phyloP scores from a whole-genome alignment of 2,329 filamentous ascomycete genomes.

The Piedraia hortae region DNA sequence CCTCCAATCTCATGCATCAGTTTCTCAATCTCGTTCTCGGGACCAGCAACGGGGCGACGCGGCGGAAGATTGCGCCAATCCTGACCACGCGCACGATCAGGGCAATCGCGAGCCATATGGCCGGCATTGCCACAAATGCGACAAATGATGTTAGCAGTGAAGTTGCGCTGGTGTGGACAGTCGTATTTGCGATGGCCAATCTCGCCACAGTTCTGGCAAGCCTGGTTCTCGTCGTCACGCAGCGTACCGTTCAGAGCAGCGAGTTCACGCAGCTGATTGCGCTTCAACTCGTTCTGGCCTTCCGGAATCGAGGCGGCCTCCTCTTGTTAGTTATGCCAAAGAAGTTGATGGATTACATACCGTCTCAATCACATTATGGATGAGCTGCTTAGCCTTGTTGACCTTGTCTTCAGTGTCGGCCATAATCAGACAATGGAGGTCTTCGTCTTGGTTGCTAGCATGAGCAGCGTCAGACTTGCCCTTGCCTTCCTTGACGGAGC shows the following conservation, averaged over 20 bases:
- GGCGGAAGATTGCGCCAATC: constrained; percentile 59
- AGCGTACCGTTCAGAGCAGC: constrained; percentile 95
- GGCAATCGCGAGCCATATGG: constrained; percentile 95
- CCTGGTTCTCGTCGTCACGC: constrained; percentile 96
- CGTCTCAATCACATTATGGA: constrained; percentile 96
- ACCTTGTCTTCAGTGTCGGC: constrained; percentile 98
- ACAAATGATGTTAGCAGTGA: constrained; percentile 97
- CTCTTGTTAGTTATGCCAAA: constrained; percentile 9
- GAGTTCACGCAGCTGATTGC: constrained; percentile 91
- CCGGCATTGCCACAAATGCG: constrained; percentile 93
- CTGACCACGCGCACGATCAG: constrained; percentile 67
- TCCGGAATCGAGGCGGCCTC: constrained; percentile 95
- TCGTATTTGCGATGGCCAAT: constrained; percentile 98
- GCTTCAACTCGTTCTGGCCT: constrained; percentile 95
- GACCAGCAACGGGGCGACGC: constrained; percentile 34
- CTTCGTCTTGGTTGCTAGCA: constrained; percentile 98
- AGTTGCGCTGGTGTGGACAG: constrained; percentile 91
- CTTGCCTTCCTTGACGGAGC: constrained; percentile 98
- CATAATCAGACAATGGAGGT: constrained; percentile 97
- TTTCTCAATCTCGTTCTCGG: constrained; percentile 88
- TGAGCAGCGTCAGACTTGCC: constrained; percentile 95
- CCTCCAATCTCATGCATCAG: constrained; percentile 94
- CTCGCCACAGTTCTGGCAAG: constrained; percentile 95
- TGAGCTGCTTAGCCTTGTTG: constrained; percentile 94
- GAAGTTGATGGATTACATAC: constrained; percentile 26